Evolutionary conservation across 108 stramenopile species (phyloP).

Genomic region (Pseudonitzschia pungens): DNA sequence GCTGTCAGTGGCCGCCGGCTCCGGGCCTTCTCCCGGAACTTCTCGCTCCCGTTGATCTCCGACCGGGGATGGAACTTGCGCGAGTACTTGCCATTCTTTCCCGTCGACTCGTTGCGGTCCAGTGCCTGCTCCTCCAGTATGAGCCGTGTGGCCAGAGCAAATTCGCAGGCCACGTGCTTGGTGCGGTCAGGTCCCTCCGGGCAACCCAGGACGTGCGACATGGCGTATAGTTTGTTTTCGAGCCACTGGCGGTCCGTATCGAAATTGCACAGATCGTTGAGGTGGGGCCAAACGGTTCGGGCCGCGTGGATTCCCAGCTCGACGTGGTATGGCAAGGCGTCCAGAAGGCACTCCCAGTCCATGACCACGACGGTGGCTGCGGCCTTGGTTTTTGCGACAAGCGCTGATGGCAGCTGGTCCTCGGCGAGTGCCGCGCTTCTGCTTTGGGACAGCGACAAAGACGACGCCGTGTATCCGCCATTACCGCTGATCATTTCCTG

Average conservation of each 20-base stretch:
- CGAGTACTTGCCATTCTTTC: conserved; percentile 64
- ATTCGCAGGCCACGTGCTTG: conserved; percentile 24
- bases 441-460: too few species aligned
- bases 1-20: conserved; percentile 61
- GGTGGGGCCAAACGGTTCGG: conserved; percentile 9
- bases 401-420: background rate
- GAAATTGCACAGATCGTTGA: conserved; percentile 5
- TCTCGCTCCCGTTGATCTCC: conserved; percentile 2
- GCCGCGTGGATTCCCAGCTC: conserved; percentile 10
- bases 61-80: conserved; percentile 48
- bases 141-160: conserved; percentile 49
- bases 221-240: conserved; percentile 18
- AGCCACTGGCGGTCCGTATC: conserved; percentile 22
- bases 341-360: conserved; percentile 13
- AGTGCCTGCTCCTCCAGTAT: conserved; percentile 64
- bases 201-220: conserved; percentile 17
- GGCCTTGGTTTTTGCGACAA: too few species aligned
- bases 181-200: background rate
- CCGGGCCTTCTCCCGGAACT: conserved; percentile 1
- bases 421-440: background rate
- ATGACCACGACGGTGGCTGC: conserved; percentile 2
- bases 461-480: too few species aligned
- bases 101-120: conserved; percentile 56
- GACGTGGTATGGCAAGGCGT: conserved; percentile 6
- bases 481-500: background rate